Evolutionary conservation across 2,329 filamentous ascomycete genomes (phyloP).

Genomic region (Diaporthe sp.): DNA sequence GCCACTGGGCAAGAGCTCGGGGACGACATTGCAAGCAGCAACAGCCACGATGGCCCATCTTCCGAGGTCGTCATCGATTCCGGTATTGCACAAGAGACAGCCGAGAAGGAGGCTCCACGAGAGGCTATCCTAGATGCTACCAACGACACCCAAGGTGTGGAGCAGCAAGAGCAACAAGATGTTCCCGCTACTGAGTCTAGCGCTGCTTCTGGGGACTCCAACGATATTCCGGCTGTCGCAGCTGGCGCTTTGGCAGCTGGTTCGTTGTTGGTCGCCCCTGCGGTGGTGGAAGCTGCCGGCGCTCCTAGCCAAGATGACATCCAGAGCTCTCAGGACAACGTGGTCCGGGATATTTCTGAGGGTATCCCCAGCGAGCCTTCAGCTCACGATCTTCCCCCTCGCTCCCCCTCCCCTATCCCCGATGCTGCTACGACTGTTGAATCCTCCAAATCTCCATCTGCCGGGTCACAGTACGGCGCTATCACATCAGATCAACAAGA

Average conservation of each 20-base stretch:
- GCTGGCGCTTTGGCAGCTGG: conserved; percentile 25
- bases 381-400: conserved; percentile 40
- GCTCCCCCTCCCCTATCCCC: conserved; percentile 34
- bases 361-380: conserved; percentile 40
- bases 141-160: background rate
- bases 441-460: conserved; percentile 38
- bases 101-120: background rate
- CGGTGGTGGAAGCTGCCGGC: conserved; percentile 10
- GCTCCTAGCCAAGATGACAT: conserved; percentile 4
- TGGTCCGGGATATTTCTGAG: conserved; percentile 35
- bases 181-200: background rate
- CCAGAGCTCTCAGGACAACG: conserved; percentile 20
- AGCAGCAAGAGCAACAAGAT: background rate
- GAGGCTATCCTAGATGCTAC: background rate
- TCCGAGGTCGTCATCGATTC: background rate
- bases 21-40: background rate
- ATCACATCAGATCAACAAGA: conserved; percentile 40
- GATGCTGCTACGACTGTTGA: conserved; percentile 41
- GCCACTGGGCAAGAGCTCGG: background rate
- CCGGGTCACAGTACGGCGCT: conserved; percentile 42
- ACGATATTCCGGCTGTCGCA: background rate
- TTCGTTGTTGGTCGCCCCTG: conserved; percentile 24
- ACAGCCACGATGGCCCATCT: background rate
- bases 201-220: background rate
- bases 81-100: background rate